Evolutionary conservation across 208 protist genomes (phyloP), one percentile per base, ranked within the genome.

Genomic region (Borovskyia barvae): DNA sequence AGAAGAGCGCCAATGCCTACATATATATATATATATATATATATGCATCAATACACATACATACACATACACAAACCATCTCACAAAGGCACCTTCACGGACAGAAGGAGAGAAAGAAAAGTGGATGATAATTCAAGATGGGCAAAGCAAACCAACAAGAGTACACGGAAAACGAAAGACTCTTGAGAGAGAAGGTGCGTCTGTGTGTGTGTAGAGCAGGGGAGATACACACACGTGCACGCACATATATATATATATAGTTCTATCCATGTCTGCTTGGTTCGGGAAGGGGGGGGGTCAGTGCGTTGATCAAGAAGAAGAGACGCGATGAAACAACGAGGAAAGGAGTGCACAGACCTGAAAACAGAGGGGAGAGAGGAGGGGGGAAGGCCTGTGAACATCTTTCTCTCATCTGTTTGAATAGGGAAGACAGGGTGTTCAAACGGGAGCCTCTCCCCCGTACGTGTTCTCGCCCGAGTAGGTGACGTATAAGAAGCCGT

Each of bases 401-500:
- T 48, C 17, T 1, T 48, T 48, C 30, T 28, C 5, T 48, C 19
- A n/a, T 48, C 19, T 48, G 25, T n/a, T n/a, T n/a, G n/a, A n/a
- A n/a, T n/a, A n/a, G n/a, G n/a, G 35, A 30, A 22, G 33, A 33
- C 43, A 41, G n/a, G 30, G 19, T 32, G 3, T 22, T 14, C n/a
- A n/a, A n/a, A n/a, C n/a, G 5, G 40, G 20, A 14, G 4, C n/a
- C 32, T n/a, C 15, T 55, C 39, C 77, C 11, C 93, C 93, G 76
- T 96, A 97, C 14, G 93, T 93, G 63, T 88, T 91, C 72, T 97
- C 94, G 15, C 85, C 91, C 14, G 71, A 77, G 69, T 89, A 93
- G 48, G 78, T 92, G 20, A 95, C 75, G 50, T 95, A 96, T 20
- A 96, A 48, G 50, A 98, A 97, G 14, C 93, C 94, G 55, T 98